Evolutionary conservation across 441 rosid species (phyloP), one percentile per base, ranked within the genome.

Genomic region (Gossypium gossypioides): DNA sequence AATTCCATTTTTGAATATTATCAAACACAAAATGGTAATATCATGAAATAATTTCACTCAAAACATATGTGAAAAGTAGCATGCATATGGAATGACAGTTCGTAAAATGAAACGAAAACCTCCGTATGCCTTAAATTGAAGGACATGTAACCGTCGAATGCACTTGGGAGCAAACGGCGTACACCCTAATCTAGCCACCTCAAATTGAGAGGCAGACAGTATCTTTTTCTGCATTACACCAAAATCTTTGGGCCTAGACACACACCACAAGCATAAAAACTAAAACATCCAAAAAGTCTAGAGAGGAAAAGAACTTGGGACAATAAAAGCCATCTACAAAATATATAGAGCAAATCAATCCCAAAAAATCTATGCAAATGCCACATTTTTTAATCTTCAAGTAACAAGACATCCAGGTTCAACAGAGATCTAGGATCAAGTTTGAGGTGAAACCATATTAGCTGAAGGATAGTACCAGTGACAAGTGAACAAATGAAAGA

Each of bases 321-420:
- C 21, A 44, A 65, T 6, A 65, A 65, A 32, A 65, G 52, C 69
- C 69, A 65, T 46, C 19, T 44, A 46, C 32, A 64, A 13, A 65
- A 65, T 40, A 9, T 40, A 40, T 40, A 46, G 48, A 13, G 69
- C 13, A 65, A 65, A 54, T 19, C 24, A 22, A 42, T 42, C 52
- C 50, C 32, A 44, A 18, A 66, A 64, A 46, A 24, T 64, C 22
- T 29, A 48, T 65, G 22, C 40, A 24, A n/a, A 25, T 22, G 21
- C 13, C 70, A 66, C 3, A 25, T n/a, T 46, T 66, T 7, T 24
- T 24, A 16, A 48, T 46, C 40, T 24, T 46, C 70, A 66, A 46
- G 69, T 1, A n/a, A n/a, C 40, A 24, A 66, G 19, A 67, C 42
- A 7, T 44, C 8, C 6, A n/a, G 57, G 40, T 66, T 18, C 50